Base-by-base conservation (phyloP, 306 rosid genomes). In the Herpetospermum pedunculosum region DNA sequence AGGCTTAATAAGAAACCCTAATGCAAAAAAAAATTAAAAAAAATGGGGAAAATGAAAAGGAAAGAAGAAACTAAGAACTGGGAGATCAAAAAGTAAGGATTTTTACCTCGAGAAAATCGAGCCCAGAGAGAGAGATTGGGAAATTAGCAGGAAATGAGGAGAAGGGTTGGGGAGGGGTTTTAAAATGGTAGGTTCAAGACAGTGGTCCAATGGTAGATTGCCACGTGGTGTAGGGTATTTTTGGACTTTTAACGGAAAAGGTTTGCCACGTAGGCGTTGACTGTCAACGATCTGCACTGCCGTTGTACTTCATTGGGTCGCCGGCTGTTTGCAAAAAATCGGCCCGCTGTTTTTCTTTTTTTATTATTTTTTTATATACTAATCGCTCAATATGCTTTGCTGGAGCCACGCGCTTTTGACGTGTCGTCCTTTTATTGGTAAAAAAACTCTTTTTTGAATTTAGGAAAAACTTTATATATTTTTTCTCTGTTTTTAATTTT, bases 221-320 rank as follows among this genome's bases (percentile, higher is more conserved):
- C 35, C 65, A 72, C 62, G 76, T 72, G 32, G 29, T 72, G 47
- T 53, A 72, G 44, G 75, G 75, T 19, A n/a, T 72, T 72, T 72
- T 49, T 48, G 75, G 63, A 72, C 28, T 72, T 29, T 48, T n/a
- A 16, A 35, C 13, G 18, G 59, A 47, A 47, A 47, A 41, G 1
- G 47, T 5, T 8, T 41, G 35, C 65, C 76, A 72, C 37, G 76
- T 72, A 4, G 25, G 49, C 64, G 64, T 49, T 72, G 76, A 52
- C 65, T 25, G 76, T 72, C 76, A 72, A 72, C 49, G 76, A 72
- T 54, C 8, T 68, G 57, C 4, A 28, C 28, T 13, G 30, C 23
- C 54, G 53, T 67, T 67, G 74, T 69, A 69, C 74, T 69, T 69
- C 35, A 23, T 43, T 67, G 74, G 41, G 74, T 70, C 57, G 57